Base-by-base conservation (phyloP, 164 flowering plant species). In the Warburgia ugandensis region DNA sequence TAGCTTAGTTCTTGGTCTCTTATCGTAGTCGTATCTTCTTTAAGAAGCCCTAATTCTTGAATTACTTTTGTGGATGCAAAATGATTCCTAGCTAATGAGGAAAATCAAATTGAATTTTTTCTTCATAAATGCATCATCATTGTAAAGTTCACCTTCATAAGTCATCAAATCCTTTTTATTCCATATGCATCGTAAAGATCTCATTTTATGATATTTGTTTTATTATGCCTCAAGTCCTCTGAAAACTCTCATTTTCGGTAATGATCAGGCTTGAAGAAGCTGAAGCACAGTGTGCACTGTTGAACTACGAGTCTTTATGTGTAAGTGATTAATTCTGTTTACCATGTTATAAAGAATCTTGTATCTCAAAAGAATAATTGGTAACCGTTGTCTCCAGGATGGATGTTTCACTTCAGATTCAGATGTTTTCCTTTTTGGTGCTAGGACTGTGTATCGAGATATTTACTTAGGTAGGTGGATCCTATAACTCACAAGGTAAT, bases 381-480 rank as follows among this genome's bases (percentile, higher is more conserved):
- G 26, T 45, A 26, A n/a, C n/a, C n/a, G n/a, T 55, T 29, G 21
- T 60, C 49, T 51, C 47, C 76, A 88, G 99, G 99, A 88, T 80
- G 95, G 95, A 51, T 92, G 99, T 62, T 92, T 92, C 68, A 70
- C 80, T 39, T 64, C 94, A 45, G 99, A 92, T 84, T 92, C 99
- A 27, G 99, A 92, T 75, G 66, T 70, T 40, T 85, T 92, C 56
- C 83, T 92, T 47, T 92, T 92, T 72, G 98, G 98, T 68, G 99
- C 91, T 25, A 85, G 76, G 72, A 85, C 91, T 22, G 91, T 92
- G 29, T 92, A 92, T 58, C 75, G 89, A 68, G 99, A 88, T 56
- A 86, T 92, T 47, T 83, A 83, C 64, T 79, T 88, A 54, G 94
- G 99, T 85, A 47, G 67, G 78, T 55, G 40, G 40, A 39, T 61